These are phyloP conservation scores for Blastobotrys peoriensis DNA, from an alignment of 805 yeast species.

Conservation along the genomic window DNA sequence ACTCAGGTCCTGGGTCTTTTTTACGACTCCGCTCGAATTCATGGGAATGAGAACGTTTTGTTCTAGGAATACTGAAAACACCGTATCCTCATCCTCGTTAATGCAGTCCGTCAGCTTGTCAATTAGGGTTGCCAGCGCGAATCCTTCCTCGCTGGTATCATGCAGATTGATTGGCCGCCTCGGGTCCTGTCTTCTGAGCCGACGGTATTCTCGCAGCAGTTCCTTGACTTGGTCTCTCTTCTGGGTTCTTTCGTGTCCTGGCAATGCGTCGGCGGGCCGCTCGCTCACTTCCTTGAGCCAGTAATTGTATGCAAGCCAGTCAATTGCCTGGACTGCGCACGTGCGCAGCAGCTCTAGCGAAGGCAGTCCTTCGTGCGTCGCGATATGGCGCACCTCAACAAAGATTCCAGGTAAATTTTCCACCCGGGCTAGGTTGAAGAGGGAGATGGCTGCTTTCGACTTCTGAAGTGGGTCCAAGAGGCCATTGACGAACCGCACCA, in stretches of 20 bases:
- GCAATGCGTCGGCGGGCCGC: conserved; percentile 15
- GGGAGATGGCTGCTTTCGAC: conserved; percentile 68
- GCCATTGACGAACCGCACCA: conserved; percentile 87
- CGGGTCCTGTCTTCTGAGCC: conserved; percentile 43
- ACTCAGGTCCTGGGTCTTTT: conserved; percentile 4
- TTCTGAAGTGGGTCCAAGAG: conserved; percentile 81
- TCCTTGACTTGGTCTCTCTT: conserved; percentile 26
- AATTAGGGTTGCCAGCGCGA: conserved; percentile 39
- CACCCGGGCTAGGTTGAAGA: conserved; percentile 64
- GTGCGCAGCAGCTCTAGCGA: conserved; percentile 58
- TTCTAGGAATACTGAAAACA: conserved; percentile 27
- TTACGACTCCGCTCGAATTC: conserved; percentile 6
- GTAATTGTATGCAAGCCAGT: conserved; percentile 68
- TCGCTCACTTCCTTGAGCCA: conserved; percentile 42
- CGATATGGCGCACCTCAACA: conserved; percentile 84
- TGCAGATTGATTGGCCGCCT: conserved; percentile 36
- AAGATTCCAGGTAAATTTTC: conserved; percentile 69
- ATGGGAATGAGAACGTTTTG: conserved; percentile 31
- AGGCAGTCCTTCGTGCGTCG: conserved; percentile 86
- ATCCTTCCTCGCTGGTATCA: conserved; percentile 38
- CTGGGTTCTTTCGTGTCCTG: conserved; percentile 17
- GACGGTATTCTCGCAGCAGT: conserved; percentile 43
- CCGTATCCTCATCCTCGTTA: conserved; percentile 16
- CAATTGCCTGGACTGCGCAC: conserved; percentile 54
- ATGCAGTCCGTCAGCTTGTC: conserved; percentile 20